Conservation (phyloP, 2,329 filamentous ascomycete species). For the Penicillium sp. region DNA sequence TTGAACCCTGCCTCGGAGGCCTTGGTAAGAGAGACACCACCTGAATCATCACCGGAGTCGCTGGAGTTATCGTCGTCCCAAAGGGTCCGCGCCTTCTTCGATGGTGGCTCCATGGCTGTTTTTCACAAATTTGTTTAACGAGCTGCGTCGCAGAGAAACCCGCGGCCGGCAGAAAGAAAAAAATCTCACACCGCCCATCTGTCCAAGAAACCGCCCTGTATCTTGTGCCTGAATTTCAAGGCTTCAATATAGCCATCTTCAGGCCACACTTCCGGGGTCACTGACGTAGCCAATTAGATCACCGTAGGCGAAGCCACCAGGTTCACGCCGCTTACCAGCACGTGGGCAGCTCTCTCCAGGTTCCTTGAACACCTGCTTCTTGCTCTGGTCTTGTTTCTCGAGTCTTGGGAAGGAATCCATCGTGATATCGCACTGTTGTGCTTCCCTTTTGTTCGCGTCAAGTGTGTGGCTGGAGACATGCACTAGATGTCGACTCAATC, state of each 20-base stretch:
- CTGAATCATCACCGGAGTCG: constrained; percentile 42
- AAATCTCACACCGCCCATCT: constrained; percentile 29
- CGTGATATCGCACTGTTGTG: background rate
- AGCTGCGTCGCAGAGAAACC: constrained; percentile 6
- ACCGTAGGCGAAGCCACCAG: constrained; percentile 23
- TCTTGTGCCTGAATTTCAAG: background rate
- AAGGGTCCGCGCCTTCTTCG: constrained; percentile 44
- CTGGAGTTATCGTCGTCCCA: constrained; percentile 45
- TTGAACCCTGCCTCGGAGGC: constrained; percentile 58
- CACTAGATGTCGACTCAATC: constrained; percentile 45
- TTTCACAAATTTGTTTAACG: constrained; percentile 2
- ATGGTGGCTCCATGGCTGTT: constrained; percentile 42
- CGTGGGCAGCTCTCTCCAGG: constrained; percentile 15
- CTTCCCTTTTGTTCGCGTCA: constrained; percentile 21
- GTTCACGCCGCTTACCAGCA: constrained; percentile 21
- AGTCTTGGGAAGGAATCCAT: background rate
- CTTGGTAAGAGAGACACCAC: constrained; percentile 40
- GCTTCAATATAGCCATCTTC: background rate
- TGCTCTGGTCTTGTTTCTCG: constrained; percentile 3
- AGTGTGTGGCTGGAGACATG: constrained; percentile 39
- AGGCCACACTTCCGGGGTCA: constrained; percentile 12
- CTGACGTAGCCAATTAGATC: constrained; percentile 43
- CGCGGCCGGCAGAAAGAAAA: constrained; percentile 35
- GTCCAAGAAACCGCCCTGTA: background rate
- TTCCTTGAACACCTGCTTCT: constrained; percentile 11